Evolutionary conservation across 371 early-diverging fungal genomes (phyloP).

Genomic region (Fennellomyces sp.): DNA sequence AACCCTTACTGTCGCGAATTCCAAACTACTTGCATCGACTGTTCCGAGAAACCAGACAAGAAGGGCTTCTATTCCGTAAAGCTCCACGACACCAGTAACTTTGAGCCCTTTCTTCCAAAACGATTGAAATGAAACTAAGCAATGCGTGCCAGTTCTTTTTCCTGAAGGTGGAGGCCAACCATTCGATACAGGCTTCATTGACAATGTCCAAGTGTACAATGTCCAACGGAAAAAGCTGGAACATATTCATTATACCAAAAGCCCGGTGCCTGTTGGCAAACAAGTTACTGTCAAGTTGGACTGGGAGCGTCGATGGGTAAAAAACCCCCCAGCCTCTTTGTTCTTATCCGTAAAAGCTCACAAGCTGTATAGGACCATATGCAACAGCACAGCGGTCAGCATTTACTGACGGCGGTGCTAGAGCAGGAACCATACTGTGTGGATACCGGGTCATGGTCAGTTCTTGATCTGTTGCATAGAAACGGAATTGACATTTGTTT

Average conservation of each 20-base stretch:
- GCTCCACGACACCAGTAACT: constrained; percentile 39
- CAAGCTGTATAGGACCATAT: constrained; percentile 54
- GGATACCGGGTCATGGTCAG: constrained; percentile 72
- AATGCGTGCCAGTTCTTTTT: constrained; percentile 54
- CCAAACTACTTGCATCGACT: constrained; percentile 32
- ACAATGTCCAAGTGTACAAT: constrained; percentile 56
- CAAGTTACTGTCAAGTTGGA: constrained; percentile 62
- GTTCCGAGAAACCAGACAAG: constrained; percentile 43
- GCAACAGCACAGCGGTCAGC: constrained; percentile 85
- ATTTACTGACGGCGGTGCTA: constrained; percentile 74
- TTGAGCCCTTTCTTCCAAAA: too few relatives aligned
- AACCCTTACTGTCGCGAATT: constrained; percentile 35
- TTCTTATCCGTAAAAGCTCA: background rate
- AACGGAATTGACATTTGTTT: background rate
- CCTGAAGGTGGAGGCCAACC: constrained; percentile 83
- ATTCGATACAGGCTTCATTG: constrained; percentile 66
- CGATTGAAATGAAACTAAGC: background rate
- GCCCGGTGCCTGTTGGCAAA: constrained; percentile 50
- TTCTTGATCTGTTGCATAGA: background rate
- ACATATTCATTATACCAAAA: constrained; percentile 66
- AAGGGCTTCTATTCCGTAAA: constrained; percentile 45
- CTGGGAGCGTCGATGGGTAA: constrained; percentile 66
- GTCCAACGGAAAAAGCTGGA: constrained; percentile 63
- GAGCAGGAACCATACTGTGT: constrained; percentile 57
- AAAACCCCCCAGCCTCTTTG: background rate